Evolutionary conservation across 2,329 filamentous ascomycete genomes (phyloP).

Genomic region (Fusarium tuaranense): DNA sequence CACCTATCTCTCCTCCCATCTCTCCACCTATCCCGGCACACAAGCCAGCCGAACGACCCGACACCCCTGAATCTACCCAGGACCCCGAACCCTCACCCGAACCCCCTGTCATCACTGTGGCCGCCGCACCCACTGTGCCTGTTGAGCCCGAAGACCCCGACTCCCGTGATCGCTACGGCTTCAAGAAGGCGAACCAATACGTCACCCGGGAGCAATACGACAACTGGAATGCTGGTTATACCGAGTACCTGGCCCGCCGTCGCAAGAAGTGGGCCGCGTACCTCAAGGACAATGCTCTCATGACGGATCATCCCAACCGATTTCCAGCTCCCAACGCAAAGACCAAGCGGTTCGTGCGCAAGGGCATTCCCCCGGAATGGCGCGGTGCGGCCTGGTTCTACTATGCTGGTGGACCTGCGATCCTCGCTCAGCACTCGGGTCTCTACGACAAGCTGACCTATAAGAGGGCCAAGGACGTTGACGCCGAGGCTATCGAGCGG

Average conservation of each 20-base stretch:
- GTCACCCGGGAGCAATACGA: conserved; percentile 84
- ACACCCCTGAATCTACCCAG: conserved; percentile 24
- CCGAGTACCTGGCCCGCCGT: conserved; percentile 78
- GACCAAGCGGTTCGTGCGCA: conserved; percentile 89
- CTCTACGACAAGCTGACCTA: conserved; percentile 79
- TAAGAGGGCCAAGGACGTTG: conserved; percentile 74
- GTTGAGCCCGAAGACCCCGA: conserved; percentile 60
- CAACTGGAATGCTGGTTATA: conserved; percentile 81
- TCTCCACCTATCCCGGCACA: conserved; percentile 15
- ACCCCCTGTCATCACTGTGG: conserved; percentile 41
- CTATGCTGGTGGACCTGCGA: conserved; percentile 88
- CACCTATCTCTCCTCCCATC: conserved; percentile 35
- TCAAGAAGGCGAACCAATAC: conserved; percentile 88
- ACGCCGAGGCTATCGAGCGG: conserved; percentile 91
- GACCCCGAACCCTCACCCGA: conserved; percentile 23
- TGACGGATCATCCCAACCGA: conserved; percentile 76
- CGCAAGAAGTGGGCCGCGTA: conserved; percentile 85
- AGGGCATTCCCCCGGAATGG: conserved; percentile 94
- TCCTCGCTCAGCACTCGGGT: conserved; percentile 79
- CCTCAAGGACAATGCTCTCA: conserved; percentile 80
- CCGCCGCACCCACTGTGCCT: conserved; percentile 37
- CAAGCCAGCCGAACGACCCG: conserved; percentile 25
- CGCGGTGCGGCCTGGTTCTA: conserved; percentile 97
- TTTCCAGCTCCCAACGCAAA: conserved; percentile 87
- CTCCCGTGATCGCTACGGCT: conserved; percentile 85